A percentile compares a stretch with the other conserved stretches of the same genome.
Evolutionary conservation across 345 rosid species (phyloP).

Genomic region (Lagerstroemia speciosa): DNA sequence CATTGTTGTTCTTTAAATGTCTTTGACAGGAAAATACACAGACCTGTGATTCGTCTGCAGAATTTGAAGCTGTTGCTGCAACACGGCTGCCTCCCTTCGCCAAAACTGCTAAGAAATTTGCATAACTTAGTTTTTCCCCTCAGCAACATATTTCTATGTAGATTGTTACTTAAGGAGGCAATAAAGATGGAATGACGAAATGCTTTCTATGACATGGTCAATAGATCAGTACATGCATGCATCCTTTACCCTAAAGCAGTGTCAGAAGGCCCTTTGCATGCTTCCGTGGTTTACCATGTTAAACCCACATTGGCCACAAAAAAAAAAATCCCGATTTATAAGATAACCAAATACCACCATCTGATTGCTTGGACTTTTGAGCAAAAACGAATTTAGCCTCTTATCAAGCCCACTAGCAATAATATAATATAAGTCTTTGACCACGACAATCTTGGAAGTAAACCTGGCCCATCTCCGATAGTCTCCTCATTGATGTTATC

Average conservation of each 20-base stretch:
- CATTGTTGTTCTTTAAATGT: neutral
- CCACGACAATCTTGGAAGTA: too few species aligned
- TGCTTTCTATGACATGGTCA: neutral
- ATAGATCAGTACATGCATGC: neutral
- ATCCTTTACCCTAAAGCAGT: neutral
- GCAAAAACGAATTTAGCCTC: too few species aligned
- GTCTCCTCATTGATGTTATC: too few species aligned
- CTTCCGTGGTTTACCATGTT: neutral
- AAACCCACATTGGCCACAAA: too few species aligned
- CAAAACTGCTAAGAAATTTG: conserved; percentile 46
- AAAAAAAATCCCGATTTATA: too few species aligned
- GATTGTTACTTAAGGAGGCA: neutral
- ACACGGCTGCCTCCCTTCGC: conserved; percentile 67
- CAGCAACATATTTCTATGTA: neutral
- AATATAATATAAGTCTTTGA: too few species aligned
- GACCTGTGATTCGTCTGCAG: conserved; percentile 82
- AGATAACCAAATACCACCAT: too few species aligned
- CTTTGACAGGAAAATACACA: conserved; percentile 10
- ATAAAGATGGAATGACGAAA: neutral
- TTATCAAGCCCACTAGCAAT: too few species aligned
- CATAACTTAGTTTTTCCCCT: too few species aligned
- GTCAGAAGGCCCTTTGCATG: neutral
- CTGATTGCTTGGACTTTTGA: too few species aligned
- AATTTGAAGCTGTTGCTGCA: conserved; percentile 61
- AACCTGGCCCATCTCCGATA: too few species aligned